phyloP scores from a whole-genome alignment of 2,329 filamentous ascomycete species.

The Colletotrichum cordylinicola region DNA sequence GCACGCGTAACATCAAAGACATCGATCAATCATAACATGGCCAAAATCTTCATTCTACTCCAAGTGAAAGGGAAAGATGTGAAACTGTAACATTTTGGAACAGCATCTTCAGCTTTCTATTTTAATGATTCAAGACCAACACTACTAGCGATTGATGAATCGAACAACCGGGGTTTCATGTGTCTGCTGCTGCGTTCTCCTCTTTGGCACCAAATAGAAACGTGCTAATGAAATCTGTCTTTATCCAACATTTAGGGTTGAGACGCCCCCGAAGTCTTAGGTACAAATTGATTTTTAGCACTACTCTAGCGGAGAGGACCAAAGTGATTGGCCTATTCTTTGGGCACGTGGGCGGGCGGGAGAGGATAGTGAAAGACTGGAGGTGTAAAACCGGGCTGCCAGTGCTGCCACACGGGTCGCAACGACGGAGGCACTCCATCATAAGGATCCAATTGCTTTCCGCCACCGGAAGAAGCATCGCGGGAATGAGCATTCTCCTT shows the following conservation, averaged over 20 bases:
- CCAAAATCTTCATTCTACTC: neutral
- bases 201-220: neutral
- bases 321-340: neutral
- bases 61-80: neutral
- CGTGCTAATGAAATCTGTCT: neutral
- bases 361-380: neutral
- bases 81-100: neutral
- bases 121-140: neutral
- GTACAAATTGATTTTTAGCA: too few relatives aligned
- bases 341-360: neutral
- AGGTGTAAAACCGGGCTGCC: neutral
- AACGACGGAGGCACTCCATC: neutral
- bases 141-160: neutral
- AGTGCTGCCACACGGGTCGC: neutral
- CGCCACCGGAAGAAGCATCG: too few relatives aligned
- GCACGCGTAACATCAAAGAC: neutral
- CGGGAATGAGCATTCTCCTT: too few relatives aligned
- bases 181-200: neutral
- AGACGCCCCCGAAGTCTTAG: rapidly evolving
- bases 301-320: neutral
- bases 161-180: neutral
- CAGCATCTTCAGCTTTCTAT: neutral
- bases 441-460: neutral
- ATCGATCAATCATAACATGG: neutral
- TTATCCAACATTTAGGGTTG: too few relatives aligned